phyloP scores from a whole-genome alignment of 805 yeast species.

The Yamadazyma nakazawae region DNA sequence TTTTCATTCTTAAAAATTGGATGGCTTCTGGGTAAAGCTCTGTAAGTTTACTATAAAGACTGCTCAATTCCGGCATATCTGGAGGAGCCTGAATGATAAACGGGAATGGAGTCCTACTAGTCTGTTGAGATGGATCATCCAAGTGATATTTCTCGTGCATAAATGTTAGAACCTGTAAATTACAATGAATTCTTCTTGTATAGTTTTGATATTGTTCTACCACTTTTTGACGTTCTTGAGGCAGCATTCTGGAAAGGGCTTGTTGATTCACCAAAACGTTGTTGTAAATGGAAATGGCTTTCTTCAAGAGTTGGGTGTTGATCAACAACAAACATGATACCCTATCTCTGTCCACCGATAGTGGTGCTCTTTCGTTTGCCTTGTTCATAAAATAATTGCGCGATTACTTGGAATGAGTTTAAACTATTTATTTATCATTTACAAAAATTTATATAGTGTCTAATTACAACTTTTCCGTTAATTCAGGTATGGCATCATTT shows the following conservation, averaged over 20 bases:
- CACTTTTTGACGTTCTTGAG: slow-evolving; percentile 29
- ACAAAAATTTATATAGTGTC: neutral
- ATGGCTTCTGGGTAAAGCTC: slow-evolving; percentile 54
- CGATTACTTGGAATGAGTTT: neutral
- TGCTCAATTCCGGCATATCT: slow-evolving; percentile 51
- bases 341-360: slow-evolving; percentile 30
- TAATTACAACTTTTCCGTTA: slow-evolving; percentile 62
- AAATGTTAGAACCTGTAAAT: slow-evolving; percentile 36
- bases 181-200: slow-evolving; percentile 41
- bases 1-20: slow-evolving; percentile 38
- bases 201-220: slow-evolving; percentile 39
- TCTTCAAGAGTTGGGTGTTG: slow-evolving; percentile 41
- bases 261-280: slow-evolving; percentile 34
- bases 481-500: slow-evolving; percentile 84
- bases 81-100: slow-evolving; percentile 52
- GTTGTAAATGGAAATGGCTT: slow-evolving; percentile 34
- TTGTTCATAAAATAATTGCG: neutral
- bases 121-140: slow-evolving; percentile 23
- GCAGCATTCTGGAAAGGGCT: slow-evolving; percentile 28
- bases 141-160: slow-evolving; percentile 38
- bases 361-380: slow-evolving; percentile 6
- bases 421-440: neutral
- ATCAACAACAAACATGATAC: slow-evolving; percentile 41
- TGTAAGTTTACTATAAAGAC: slow-evolving; percentile 45
- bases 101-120: slow-evolving; percentile 39